Base-by-base conservation (phyloP, 148 eudicot species). In the Suaeda aralocaspica region DNA sequence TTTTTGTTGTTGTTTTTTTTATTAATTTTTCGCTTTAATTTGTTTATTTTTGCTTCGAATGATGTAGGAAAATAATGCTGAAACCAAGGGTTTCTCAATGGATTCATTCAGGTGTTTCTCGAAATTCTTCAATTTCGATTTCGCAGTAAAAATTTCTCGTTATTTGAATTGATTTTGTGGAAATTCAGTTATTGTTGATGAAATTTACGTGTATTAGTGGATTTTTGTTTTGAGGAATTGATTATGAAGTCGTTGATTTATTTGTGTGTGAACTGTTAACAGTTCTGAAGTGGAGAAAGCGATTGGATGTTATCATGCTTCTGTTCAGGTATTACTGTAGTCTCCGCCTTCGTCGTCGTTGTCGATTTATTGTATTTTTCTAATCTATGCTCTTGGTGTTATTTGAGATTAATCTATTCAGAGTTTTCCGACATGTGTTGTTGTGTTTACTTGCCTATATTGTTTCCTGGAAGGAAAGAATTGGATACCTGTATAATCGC, bases 291-390 rank as follows among this genome's bases (percentile, higher is more conserved):
- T 68, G 56, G 90, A 84, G 46, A 87, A 83, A 70, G 84, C 96
- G 15, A 84, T 93, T 59, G 92, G 95, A 49, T 91, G 88, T 79
- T 91, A 90, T 69, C 73, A 78, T 76, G 86, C 98, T 72, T 83
- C 96, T 33, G 76, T 87, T 74, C 98, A 93, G 98, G 98, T 93
- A 82, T 61, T 45, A 9, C 8, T 36, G 4, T 49, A 50, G 42
- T 61, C 29, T 31, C 30, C 46, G 33, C n/a, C n/a, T n/a, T n/a
- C n/a, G n/a, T n/a, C n/a, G n/a, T n/a, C n/a, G n/a, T n/a, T n/a
- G n/a, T n/a, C n/a, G n/a, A 51, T 25, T 9, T 45, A 6, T 0
- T 39, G 13, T 66, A 6, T 6, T 48, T 42, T 1, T 30, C 30
- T 59, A 16, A 14, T 46, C 15, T 46, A 11, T 46, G 19, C 19